Evolutionary conservation across 768 basidiomycete genomes (phyloP).

Genomic region (Tephrocybe sp.): DNA sequence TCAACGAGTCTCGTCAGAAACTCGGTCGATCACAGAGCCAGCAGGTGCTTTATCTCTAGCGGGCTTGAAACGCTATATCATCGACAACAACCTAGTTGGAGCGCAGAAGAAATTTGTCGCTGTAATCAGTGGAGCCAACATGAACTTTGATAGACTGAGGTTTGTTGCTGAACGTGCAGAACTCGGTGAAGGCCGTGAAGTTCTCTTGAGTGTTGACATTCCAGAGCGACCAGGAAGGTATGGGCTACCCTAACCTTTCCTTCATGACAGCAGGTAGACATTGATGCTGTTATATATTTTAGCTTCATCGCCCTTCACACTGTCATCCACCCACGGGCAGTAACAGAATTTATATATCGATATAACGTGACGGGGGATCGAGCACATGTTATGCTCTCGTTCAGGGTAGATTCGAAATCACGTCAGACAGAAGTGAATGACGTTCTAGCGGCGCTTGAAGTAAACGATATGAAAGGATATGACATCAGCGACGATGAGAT

Average conservation of each 20-base stretch:
- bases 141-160: constrained; percentile 96
- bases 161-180: constrained; percentile 99
- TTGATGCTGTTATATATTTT: constrained; percentile 1
- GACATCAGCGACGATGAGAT: constrained; percentile 96
- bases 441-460: constrained; percentile 61
- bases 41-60: constrained; percentile 93
- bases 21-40: constrained; percentile 94
- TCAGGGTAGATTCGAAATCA: constrained; percentile 67
- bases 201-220: constrained; percentile 89
- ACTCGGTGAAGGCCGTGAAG: constrained; percentile 93
- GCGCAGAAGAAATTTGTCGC: constrained; percentile 87
- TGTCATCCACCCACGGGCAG: constrained; percentile 83
- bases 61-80: constrained; percentile 85
- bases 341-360: constrained; percentile 96
- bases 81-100: constrained; percentile 76
- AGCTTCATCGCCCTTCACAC: constrained; percentile 90
- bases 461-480: constrained; percentile 72
- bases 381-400: constrained; percentile 90
- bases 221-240: constrained; percentile 92
- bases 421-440: constrained; percentile 60
- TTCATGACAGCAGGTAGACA: not conserved
- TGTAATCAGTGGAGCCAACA: constrained; percentile 94
- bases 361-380: constrained; percentile 65
- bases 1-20: constrained; percentile 51
- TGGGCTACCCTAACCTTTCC: constrained; percentile 17